Percentiles rank a stretch among this genome's conserved stretches.
Evolutionary conservation across 2,329 filamentous ascomycete species (phyloP).

Genomic region (Pseudopithomyces chartarum): DNA sequence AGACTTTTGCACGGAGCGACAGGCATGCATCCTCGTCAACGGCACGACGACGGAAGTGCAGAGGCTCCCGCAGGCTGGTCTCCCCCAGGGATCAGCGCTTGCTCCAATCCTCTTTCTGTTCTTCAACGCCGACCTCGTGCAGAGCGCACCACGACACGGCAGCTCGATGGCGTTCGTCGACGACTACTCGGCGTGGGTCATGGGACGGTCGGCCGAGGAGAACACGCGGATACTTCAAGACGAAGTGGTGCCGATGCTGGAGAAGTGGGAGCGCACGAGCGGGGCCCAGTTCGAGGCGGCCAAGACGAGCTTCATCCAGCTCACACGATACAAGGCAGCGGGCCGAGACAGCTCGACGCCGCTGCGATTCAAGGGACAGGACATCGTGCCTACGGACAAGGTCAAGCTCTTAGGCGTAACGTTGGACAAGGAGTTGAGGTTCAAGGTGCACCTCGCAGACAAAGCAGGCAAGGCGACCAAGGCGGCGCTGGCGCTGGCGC

Average conservation of each 20-base stretch:
- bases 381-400: slow-evolving; percentile 13
- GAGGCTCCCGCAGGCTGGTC: slow-evolving; percentile 11
- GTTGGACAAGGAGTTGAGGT: slow-evolving; percentile 18
- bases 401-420: slow-evolving; percentile 21
- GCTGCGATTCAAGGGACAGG: slow-evolving; percentile 14
- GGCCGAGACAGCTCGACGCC: slow-evolving; percentile 10
- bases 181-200: slow-evolving; percentile 31
- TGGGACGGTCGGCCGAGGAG: slow-evolving; percentile 14
- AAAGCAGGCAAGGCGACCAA: slow-evolving; percentile 17
- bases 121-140: slow-evolving; percentile 25
- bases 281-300: too few relatives aligned
- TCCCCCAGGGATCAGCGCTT: too few relatives aligned
- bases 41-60: slow-evolving; percentile 6
- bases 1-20: slow-evolving; percentile 32
- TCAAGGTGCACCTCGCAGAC: slow-evolving; percentile 16
- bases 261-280: slow-evolving; percentile 34
- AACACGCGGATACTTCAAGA: slow-evolving; percentile 22
- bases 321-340: slow-evolving; percentile 28
- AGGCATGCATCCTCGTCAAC: slow-evolving; percentile 21
- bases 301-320: slow-evolving; percentile 43
- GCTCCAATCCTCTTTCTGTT: slow-evolving; percentile 22
- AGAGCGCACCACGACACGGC: slow-evolving; percentile 15
- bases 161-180: slow-evolving; percentile 31
- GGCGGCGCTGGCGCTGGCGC: slow-evolving; percentile 11
- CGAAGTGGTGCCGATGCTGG: slow-evolving; percentile 16